A percentile compares a stretch with the other conserved stretches of the same genome.
Conservation (phyloP, 2,329 filamentous ascomycete genomes). For the Penicillium digitatum region DNA sequence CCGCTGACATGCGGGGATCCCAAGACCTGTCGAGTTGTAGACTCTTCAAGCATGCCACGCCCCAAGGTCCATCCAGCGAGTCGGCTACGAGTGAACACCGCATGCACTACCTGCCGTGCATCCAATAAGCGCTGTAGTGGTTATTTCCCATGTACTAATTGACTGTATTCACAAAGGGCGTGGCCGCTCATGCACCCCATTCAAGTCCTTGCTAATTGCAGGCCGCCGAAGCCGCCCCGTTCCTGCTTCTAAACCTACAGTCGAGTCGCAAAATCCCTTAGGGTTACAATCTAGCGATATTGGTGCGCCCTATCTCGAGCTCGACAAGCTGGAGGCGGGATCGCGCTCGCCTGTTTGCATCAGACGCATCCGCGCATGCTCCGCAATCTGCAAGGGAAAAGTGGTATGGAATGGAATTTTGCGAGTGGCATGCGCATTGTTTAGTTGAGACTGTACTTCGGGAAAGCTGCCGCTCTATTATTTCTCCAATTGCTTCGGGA, state of each 20-base stretch:
- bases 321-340: slow-evolving; percentile 8
- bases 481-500: slow-evolving; percentile 54
- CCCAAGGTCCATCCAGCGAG: slow-evolving; percentile 50
- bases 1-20: not conserved
- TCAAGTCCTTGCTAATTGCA: slow-evolving; percentile 27
- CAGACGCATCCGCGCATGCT: slow-evolving; percentile 44
- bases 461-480: slow-evolving; percentile 45
- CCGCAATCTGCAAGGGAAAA: slow-evolving; percentile 51
- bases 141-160: slow-evolving; percentile 48
- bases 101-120: slow-evolving; percentile 48
- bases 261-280: not conserved
- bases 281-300: slow-evolving; percentile 1
- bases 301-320: not conserved
- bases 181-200: slow-evolving; percentile 37
- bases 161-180: slow-evolving; percentile 48
- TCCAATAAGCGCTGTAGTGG: slow-evolving; percentile 53
- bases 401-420: slow-evolving; percentile 36
- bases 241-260: not conserved
- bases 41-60: slow-evolving; percentile 46
- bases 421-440: slow-evolving; percentile 29
- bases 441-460: slow-evolving; percentile 43
- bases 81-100: slow-evolving; percentile 48
- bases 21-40: not conserved
- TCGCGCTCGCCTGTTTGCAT: slow-evolving; percentile 28
- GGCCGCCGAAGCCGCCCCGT: slow-evolving; percentile 12